Conservation (phyloP, 257 asterid species). For the Solanum corneliomulleri region DNA sequence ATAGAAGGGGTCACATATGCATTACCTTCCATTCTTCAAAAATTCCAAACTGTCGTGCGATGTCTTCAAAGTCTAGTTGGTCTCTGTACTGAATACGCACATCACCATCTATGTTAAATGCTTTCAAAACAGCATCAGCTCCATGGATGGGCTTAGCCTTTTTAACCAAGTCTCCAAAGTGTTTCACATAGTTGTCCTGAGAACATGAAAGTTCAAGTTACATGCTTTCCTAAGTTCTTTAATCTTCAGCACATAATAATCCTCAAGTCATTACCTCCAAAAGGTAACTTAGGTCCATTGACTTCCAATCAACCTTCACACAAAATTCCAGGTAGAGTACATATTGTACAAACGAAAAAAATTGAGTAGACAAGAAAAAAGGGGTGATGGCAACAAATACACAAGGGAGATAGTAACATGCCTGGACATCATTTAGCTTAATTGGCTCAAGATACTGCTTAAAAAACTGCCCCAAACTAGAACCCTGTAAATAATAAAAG, state of each 20-base stretch:
- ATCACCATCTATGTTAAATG: conserved; percentile 63
- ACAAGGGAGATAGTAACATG: conserved; percentile 13
- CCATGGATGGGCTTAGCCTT: conserved; percentile 63
- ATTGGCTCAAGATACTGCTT: conserved; percentile 89
- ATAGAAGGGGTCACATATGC: background rate
- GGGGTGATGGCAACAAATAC: background rate
- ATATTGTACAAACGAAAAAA: conserved; percentile 4
- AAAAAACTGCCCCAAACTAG: conserved; percentile 97
- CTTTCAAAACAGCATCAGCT: conserved; percentile 50
- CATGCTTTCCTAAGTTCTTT: background rate
- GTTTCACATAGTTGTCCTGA: conserved; percentile 66
- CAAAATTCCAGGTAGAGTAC: conserved; percentile 7
- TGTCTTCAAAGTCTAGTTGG: conserved; percentile 54
- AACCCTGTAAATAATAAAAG: conserved; percentile 41
- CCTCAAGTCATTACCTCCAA: conserved; percentile 50
- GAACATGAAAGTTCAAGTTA: background rate
- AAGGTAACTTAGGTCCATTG: conserved; percentile 89
- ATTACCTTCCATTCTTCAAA: conserved; percentile 98
- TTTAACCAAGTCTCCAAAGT: conserved; percentile 59
- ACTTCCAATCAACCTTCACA: conserved; percentile 83
- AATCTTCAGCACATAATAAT: background rate
- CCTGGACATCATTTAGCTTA: conserved; percentile 87
- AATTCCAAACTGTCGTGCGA: conserved; percentile 85
- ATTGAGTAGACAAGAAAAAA: conserved; percentile 2
- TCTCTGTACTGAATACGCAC: conserved; percentile 64